These are phyloP conservation scores for Penicillium alfredii DNA, from an alignment of 495 filamentous ascomycete species.

Conservation along the genomic window DNA sequence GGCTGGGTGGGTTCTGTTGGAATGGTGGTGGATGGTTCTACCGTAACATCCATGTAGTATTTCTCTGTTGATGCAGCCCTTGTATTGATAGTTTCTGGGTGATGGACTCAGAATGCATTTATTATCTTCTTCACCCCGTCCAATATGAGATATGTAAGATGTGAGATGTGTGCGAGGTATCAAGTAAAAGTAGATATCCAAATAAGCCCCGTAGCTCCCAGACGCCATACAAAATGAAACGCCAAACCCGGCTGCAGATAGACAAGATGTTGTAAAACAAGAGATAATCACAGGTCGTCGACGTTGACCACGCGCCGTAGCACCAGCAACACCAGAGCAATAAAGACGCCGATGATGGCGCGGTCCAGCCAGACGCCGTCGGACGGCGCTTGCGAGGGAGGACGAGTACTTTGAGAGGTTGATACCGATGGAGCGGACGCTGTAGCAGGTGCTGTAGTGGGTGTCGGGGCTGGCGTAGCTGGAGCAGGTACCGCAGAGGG, in stretches of 20 bases:
- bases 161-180: too few species aligned
- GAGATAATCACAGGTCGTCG: conserved; percentile 22
- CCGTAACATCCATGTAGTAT: too few species aligned
- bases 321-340: conserved; percentile 44
- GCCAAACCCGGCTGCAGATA: too few species aligned
- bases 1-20: conserved; percentile 42
- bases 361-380: conserved; percentile 50
- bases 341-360: conserved; percentile 47
- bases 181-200: not conserved
- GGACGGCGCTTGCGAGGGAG: conserved; percentile 9
- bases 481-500: conserved; percentile 4
- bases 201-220: conserved; percentile 1
- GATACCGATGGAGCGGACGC: not conserved
- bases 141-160: too few species aligned
- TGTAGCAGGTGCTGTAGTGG: not conserved
- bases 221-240: too few species aligned
- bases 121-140: too few species aligned
- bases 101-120: too few species aligned
- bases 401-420: not conserved
- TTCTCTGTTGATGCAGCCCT: too few species aligned
- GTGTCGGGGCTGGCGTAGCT: conserved; percentile 1
- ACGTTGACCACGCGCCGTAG: conserved; percentile 30
- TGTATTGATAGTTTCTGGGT: too few species aligned
- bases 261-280: too few species aligned
- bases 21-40: conserved; percentile 67